Evolutionary conservation across 805 yeast species (phyloP), one percentile per base, ranked within the genome.

Genomic region (Wickerhamomyces mucosus): DNA sequence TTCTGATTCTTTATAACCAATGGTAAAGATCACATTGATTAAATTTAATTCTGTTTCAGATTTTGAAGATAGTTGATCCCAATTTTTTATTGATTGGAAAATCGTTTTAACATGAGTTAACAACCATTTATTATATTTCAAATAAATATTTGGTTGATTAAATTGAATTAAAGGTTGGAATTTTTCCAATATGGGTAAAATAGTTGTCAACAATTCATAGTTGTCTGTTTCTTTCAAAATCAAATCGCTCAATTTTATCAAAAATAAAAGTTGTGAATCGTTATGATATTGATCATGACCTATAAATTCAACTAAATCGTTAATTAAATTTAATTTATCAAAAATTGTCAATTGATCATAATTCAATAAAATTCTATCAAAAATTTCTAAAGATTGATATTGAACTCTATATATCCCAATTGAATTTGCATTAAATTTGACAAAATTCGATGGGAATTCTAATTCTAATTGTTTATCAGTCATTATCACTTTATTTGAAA

Each of bases 321-420:
- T 38, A n/a, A 63, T 37, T 7, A 63, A 26, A 12, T 54, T 52
- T 18, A 49, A 33, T 5, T 59, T 15, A 32, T 59, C 62, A 6
- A 39, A 13, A 4, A 36, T 39, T 1, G 55, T 37, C 10, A 62
- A 24, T 11, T 26, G 28, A 2, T 49, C 47, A 7, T 41, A 15
- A 17, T 45, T 40, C 2, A 37, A 30, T 15, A 39, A 32, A 6
- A 65, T 39, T 15, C 39, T 42, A 3, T 51, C 46, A 30, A 53
- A 53, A 20, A 55, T 41, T 14, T 36, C 32, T 5, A 32, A 11
- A 21, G 54, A 40, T 16, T 53, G 58, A 41, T 77, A 78, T 9
- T 67, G 59, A 1, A 68, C 68, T 31, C 67, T 62, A 39, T 64
- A 68, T 38, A 70, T 58, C 2, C 73, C 75, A 15, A 61, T 46